Conservation (phyloP, 129 eudicot species). For the Calendula officinalis region DNA sequence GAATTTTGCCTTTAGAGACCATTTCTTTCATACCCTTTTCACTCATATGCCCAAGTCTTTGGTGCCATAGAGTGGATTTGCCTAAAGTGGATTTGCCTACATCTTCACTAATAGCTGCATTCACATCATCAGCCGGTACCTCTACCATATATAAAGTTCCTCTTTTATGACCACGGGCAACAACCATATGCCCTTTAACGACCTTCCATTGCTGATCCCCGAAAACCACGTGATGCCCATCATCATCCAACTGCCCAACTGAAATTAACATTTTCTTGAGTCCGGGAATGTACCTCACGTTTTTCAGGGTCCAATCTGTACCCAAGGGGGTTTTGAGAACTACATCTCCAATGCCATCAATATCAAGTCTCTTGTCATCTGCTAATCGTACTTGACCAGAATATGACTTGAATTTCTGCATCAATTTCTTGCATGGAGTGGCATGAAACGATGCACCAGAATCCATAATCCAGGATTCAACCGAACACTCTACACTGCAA, state of each 20-base stretch:
- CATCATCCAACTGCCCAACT: not conserved
- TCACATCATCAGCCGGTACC: not conserved
- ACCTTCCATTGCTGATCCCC: not conserved
- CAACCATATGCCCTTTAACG: not conserved
- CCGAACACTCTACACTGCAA: not conserved
- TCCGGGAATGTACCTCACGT: not conserved
- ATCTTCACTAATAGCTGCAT: not conserved
- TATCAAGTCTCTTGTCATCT: not conserved
- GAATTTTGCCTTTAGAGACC: not conserved
- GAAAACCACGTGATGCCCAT: not conserved
- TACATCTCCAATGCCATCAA: not conserved
- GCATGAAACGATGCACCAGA: not conserved
- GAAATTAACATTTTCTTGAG: not conserved
- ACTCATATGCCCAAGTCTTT: not conserved
- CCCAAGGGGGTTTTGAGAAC: not conserved
- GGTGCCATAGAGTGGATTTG: not conserved
- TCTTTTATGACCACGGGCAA: not conserved
- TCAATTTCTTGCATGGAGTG: not conserved
- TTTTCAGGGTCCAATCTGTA: not conserved
- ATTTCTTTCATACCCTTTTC: not conserved
- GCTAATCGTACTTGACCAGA: not conserved
- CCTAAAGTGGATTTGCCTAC: not conserved
- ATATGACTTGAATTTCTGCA: not conserved
- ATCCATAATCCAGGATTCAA: not conserved
- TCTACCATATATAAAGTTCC: not conserved